These are phyloP conservation scores for Tricholoma terreum DNA, from an alignment of 768 basidiomycete genomes.

Conservation along the genomic window DNA sequence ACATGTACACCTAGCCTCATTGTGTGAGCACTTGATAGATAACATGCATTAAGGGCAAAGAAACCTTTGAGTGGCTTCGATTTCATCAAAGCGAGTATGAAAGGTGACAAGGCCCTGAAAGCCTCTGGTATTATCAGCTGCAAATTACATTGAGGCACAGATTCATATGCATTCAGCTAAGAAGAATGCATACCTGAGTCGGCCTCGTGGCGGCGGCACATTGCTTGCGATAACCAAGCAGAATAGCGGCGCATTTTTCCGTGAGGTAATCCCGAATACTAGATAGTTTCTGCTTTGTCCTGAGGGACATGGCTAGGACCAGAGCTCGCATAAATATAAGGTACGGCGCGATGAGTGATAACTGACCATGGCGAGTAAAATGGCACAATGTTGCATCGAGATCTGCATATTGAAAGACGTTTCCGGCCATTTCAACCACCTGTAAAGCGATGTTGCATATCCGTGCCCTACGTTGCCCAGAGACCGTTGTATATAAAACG, in stretches of 20 bases:
- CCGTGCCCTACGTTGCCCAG: constrained; percentile 80
- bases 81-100: constrained; percentile 79
- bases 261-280: constrained; percentile 84
- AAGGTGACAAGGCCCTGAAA: constrained; percentile 82
- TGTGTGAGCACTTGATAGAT: neutral
- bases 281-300: constrained; percentile 57
- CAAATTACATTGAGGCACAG: constrained; percentile 8
- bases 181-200: constrained; percentile 61
- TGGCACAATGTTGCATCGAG: constrained; percentile 78
- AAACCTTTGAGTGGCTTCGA: constrained; percentile 91
- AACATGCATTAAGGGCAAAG: constrained; percentile 4
- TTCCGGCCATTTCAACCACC: constrained; percentile 80
- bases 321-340: neutral
- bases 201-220: constrained; percentile 78
- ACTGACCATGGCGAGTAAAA: constrained; percentile 74
- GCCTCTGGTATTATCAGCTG: constrained; percentile 95
- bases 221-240: constrained; percentile 84
- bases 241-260: constrained; percentile 75
- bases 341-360: neutral
- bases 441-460: constrained; percentile 83
- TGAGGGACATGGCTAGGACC: constrained; percentile 62
- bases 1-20: constrained; percentile 67
- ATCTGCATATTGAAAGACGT: constrained; percentile 89
- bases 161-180: neutral
- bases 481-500: constrained; percentile 75